Evolutionary conservation across 108 stramenopile genomes (phyloP).

Genomic region (Nitzschia sp.): DNA sequence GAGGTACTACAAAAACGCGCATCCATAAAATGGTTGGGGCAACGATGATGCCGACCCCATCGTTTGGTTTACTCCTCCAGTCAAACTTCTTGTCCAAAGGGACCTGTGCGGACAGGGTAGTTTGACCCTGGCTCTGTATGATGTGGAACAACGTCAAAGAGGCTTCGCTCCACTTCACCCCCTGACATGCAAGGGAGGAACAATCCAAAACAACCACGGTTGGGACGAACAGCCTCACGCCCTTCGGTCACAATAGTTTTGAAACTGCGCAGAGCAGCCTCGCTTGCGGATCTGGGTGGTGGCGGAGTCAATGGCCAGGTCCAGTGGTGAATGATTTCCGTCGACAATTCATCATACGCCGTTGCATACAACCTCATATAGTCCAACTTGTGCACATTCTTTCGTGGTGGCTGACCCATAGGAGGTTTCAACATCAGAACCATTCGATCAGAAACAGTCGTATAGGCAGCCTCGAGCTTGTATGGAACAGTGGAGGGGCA

Average conservation of each 20-base stretch:
- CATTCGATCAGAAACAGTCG: constrained; percentile 37
- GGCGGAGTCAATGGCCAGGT: constrained; percentile 33
- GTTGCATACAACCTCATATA: constrained; percentile 34
- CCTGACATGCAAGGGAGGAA: background rate
- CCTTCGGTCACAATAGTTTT: constrained; percentile 43
- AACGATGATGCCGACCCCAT: no score
- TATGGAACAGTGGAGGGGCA: constrained; percentile 33
- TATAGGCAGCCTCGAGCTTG: constrained; percentile 33
- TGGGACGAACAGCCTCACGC: constrained; percentile 13
- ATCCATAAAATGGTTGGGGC: no score
- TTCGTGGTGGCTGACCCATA: constrained; percentile 16
- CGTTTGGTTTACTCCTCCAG: no score
- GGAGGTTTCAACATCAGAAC: constrained; percentile 37
- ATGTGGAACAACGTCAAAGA: constrained; percentile 35
- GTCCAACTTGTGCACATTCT: constrained; percentile 18
- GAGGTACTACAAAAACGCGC: no score
- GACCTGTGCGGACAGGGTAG: no score
- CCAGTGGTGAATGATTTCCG: constrained; percentile 33
- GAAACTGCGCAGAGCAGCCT: constrained; percentile 37
- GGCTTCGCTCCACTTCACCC: constrained; percentile 11
- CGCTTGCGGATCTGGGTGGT: constrained; percentile 29
- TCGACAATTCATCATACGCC: constrained; percentile 32
- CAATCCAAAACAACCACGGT: background rate
- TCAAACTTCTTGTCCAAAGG: no score
- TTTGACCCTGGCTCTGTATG: no score